Percentiles rank a stretch among this genome's conserved stretches.
phyloP scores from a whole-genome alignment of 1,139 yeast species.

The Petasospora fabianii region DNA sequence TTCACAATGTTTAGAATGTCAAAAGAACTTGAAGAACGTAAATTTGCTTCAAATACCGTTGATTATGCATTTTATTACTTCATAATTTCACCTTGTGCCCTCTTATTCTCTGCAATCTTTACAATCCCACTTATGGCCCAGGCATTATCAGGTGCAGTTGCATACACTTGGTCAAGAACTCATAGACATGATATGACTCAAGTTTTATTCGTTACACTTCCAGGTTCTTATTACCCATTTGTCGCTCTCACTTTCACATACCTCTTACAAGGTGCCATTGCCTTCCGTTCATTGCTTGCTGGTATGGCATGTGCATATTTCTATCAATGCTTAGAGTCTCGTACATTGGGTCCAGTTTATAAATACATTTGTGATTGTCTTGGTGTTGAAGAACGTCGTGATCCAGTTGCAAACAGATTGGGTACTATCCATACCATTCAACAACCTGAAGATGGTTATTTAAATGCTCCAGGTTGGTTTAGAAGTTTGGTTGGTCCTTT shows the following conservation, averaged over 20 bases:
- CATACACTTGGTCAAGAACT: slow-evolving; percentile 57
- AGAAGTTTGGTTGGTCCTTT: slow-evolving; percentile 12
- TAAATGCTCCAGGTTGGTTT: slow-evolving; percentile 35
- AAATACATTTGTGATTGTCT: slow-evolving; percentile 25
- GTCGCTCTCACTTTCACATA: slow-evolving; percentile 48
- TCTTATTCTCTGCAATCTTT: slow-evolving; percentile 33
- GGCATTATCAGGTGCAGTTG: slow-evolving; percentile 42
- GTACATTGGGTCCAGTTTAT: slow-evolving; percentile 47
- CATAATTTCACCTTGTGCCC: slow-evolving; percentile 45
- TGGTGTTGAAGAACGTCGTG: slow-evolving; percentile 24
- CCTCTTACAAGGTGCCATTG: slow-evolving; percentile 39
- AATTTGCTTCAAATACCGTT: slow-evolving; percentile 49
- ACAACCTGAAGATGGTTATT: slow-evolving; percentile 30
- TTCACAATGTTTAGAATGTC: slow-evolving; percentile 58
- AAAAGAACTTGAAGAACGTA: slow-evolving; percentile 52
- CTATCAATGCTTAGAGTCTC: slow-evolving; percentile 57
- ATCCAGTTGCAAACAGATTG: slow-evolving; percentile 25
- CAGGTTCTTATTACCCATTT: slow-evolving; percentile 56
- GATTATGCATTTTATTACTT: slow-evolving; percentile 55
- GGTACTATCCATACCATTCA: slow-evolving; percentile 33
- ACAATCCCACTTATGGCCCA: slow-evolving; percentile 9
- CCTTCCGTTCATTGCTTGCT: slow-evolving; percentile 38
- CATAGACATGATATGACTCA: slow-evolving; percentile 48
- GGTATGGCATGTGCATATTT: slow-evolving; percentile 56
- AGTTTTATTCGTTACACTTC: slow-evolving; percentile 51